Evolutionary conservation across 2,329 filamentous ascomycete species (phyloP), one percentile per base, ranked within the genome.

Genomic region (Harringtonia lauricola): DNA sequence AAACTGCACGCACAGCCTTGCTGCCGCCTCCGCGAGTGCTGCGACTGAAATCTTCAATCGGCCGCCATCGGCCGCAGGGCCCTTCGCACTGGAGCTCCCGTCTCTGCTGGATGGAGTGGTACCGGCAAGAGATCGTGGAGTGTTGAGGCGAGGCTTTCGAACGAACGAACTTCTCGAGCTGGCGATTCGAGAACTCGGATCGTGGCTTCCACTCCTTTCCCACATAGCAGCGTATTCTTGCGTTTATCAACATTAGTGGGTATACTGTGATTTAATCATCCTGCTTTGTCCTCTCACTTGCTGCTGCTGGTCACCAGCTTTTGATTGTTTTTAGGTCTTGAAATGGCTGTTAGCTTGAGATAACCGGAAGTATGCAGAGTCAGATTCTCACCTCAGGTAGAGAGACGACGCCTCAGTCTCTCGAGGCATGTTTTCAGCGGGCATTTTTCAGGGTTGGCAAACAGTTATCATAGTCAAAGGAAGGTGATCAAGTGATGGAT

Each of bases 41-140:
- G 47, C 58, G 59, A 49, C 61, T 64, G 51, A 64, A 66, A 5
- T 48, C 43, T 0, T 56, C 49, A 3, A 52, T 43, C 8, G 49
- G 39, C 36, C 55, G 56, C 44, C 45, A 49, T 6, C 46, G 45
- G 30, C 46, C 48, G 41, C 64, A 66, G 13, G 60, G 60, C 1
- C 63, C 63, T 8, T 57, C 31, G 45, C 57, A 59, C 36, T 49
- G 30, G 5, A 54, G 15, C 28, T 55, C 54, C 0, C 41, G 48
- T 7, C 41, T 35, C 0, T 31, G 39, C 21, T 54, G 47, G 8
- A 45, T 43, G 0, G 48, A 51, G 36, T 64, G 61, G 1, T 43
- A 39, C 7, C 53, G 47, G 51, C 62, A 64, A 4, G 54, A 48
- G 19, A 63, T 51, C 0, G 50, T 49, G 7, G 58, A 52, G 8